Evolutionary conservation across 2,329 filamentous ascomycete genomes (phyloP).

Genomic region (Fusarium beomiforme): DNA sequence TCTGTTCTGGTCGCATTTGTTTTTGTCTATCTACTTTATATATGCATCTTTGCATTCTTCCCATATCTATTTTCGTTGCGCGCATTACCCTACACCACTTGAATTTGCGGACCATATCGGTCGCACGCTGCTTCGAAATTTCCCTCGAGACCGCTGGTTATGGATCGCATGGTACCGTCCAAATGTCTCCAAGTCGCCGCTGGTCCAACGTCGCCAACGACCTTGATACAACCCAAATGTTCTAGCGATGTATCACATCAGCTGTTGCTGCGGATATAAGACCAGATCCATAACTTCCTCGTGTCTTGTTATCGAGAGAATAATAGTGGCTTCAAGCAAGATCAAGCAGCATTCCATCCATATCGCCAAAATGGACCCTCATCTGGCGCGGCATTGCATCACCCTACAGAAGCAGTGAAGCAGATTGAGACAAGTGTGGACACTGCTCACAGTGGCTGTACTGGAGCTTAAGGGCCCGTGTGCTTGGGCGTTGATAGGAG

Average conservation of each 20-base stretch:
- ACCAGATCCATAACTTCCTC: neutral
- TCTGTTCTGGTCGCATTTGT: neutral
- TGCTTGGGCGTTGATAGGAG: conserved; percentile 38
- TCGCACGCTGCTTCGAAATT: neutral
- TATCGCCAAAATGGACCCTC: conserved; percentile 8
- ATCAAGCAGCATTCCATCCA: conserved; percentile 18
- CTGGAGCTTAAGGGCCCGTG: conserved; percentile 19
- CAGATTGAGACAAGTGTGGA: conserved; percentile 41
- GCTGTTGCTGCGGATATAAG: neutral
- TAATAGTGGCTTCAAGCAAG: conserved; percentile 18
- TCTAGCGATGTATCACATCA: neutral
- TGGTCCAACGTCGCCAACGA: conserved; percentile 2
- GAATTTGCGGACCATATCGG: neutral
- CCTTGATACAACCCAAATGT: conserved; percentile 3
- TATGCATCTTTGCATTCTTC: neutral
- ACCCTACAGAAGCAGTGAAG: conserved; percentile 30
- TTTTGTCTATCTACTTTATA: neutral
- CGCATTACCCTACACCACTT: neutral
- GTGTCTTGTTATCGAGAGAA: neutral
- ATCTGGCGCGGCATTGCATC: conserved; percentile 32
- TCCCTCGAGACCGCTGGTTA: neutral
- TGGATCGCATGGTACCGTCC: neutral
- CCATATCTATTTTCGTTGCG: neutral
- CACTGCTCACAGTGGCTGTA: conserved; percentile 27
- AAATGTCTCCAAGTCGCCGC: neutral